These are phyloP conservation scores for Zopfochytrium polystomum DNA, from an alignment of 371 early-diverging fungal genomes.

Conservation along the genomic window DNA sequence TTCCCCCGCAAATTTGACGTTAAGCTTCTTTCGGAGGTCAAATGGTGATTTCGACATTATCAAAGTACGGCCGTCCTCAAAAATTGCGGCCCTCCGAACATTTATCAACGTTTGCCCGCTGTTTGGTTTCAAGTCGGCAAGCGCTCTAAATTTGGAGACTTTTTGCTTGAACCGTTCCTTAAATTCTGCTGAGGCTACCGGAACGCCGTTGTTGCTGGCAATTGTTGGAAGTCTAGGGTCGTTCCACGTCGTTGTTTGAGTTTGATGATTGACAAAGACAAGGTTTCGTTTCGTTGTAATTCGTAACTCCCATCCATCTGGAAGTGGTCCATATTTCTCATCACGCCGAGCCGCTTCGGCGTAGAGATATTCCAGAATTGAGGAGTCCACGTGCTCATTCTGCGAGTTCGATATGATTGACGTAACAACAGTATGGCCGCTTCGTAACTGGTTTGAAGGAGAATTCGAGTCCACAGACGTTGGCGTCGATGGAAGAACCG, in stretches of 20 bases:
- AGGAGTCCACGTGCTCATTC: too few species aligned
- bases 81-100: slow-evolving; percentile 80
- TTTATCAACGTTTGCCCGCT: slow-evolving; percentile 91
- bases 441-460: too few species aligned
- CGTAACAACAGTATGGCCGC: too few species aligned
- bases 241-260: slow-evolving; percentile 58
- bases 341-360: too few species aligned
- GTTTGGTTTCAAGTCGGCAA: slow-evolving; percentile 81
- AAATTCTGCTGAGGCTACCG: too few species aligned
- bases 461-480: too few species aligned
- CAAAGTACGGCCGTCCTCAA: too few species aligned
- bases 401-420: too few species aligned
- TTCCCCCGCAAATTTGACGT: slow-evolving; percentile 97
- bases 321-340: slow-evolving; percentile 89
- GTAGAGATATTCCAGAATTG: too few species aligned
- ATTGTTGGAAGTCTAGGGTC: slow-evolving; percentile 91
- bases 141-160: slow-evolving; percentile 90
- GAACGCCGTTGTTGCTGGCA: slow-evolving; percentile 89
- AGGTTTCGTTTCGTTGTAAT: slow-evolving; percentile 83
- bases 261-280: slow-evolving; percentile 45
- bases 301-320: slow-evolving; percentile 95
- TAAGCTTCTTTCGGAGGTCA: slow-evolving; percentile 89
- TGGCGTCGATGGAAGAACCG: too few species aligned
- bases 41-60: slow-evolving; percentile 81
- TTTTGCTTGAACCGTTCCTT: slow-evolving; percentile 97